Base-by-base conservation (phyloP, 805 yeast species). In the Lachancea nothofagi region DNA sequence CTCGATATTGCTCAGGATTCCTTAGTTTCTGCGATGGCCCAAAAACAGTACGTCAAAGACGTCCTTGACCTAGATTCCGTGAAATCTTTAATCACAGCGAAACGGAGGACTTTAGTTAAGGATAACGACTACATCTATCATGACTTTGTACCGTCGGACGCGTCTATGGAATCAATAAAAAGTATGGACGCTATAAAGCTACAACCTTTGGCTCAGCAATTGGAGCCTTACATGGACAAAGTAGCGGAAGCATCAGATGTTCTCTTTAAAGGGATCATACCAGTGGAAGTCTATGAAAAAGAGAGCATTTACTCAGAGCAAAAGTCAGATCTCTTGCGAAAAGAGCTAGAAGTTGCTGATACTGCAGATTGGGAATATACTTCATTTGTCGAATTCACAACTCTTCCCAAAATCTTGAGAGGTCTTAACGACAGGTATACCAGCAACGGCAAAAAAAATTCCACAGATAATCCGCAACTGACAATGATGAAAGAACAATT, bases 91-190 rank as follows among this genome's bases (percentile, higher is more conserved):
- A 46, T 59, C 4, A 70, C 67, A 13, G 61, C 59, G 12, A 66
- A 70, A 35, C 46, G 66, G 10, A 58, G 57, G 20, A 50, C 59
- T 2, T 50, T 85, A 49, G 78, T 73, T 19, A 87, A 83, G 49
- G 97, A 90, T 55, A 90, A 90, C 54, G 97, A 90, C 56, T 81
- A 78, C 51, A 85, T 90, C 26, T 90, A 85, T 55, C 95, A 93
- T 60, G 90, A 83, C 15, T 52, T 69, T 1, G 66, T 89, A 10
- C 96, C 96, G 1, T 66, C 75, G 3, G 62, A 63, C 22, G 74
- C 47, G 2, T 49, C 54, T 5, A 10, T 55, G n/a, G 62, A 54
- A 18, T 32, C 38, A 13, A 46, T 61, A 8, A 61, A 75, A 17
- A 61, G 80, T 0, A 62, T 87, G 35, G 75, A 85, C 5, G 82